Evolutionary conservation across 148 eudicot genomes (phyloP).

Genomic region (Chenopodium suecicum): DNA sequence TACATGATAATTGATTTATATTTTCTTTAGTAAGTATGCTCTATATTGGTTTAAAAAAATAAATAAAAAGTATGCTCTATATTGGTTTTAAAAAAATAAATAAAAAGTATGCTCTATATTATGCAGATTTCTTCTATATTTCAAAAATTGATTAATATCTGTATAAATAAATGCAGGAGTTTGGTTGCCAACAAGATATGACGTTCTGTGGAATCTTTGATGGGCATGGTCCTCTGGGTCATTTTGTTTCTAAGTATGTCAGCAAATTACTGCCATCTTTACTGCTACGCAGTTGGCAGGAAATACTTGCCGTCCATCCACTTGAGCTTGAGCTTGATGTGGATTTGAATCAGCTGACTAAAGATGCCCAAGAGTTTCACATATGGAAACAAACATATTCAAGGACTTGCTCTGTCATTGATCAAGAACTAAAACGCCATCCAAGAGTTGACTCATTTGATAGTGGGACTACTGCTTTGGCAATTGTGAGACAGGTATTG

Average conservation of each 20-base stretch:
- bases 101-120: not conserved
- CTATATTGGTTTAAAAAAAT: not conserved
- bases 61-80: not conserved
- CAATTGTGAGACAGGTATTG: constrained; percentile 69
- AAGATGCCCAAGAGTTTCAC: constrained; percentile 23
- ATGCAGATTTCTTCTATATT: not conserved
- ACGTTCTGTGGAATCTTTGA: constrained; percentile 87
- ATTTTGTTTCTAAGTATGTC: constrained; percentile 69
- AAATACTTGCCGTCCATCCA: constrained; percentile 40
- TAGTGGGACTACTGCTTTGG: constrained; percentile 75
- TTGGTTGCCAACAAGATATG: constrained; percentile 77
- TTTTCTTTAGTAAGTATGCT: not conserved
- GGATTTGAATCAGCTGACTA: constrained; percentile 15
- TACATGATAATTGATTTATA: not conserved
- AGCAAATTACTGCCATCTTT: constrained; percentile 62
- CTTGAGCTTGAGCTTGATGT: constrained; percentile 21
- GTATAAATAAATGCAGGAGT: constrained; percentile 45
- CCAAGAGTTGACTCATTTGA: constrained; percentile 57
- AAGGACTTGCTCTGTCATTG: constrained; percentile 63
- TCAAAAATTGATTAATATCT: not conserved
- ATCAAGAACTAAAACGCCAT: constrained; percentile 58
- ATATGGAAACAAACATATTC: constrained; percentile 68
- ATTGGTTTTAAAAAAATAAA: not conserved
- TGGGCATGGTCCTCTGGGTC: constrained; percentile 98
- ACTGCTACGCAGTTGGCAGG: constrained; percentile 73